Base-by-base conservation (phyloP, 768 basidiomycete species). In the Leccinum arenicola region DNA sequence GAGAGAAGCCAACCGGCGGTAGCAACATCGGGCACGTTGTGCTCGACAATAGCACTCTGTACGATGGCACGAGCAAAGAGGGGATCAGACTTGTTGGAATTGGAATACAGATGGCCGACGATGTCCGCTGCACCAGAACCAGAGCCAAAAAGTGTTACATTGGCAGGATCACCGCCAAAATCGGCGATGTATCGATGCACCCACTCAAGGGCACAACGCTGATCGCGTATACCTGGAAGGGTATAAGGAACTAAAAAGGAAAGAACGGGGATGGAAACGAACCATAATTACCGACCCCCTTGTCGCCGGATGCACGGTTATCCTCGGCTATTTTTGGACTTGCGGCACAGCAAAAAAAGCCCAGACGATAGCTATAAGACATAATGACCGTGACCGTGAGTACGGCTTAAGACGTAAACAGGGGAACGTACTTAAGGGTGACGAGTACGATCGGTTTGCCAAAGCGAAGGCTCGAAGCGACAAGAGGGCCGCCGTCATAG, bases 281-380 rank as follows among this genome's bases (percentile, higher is more conserved):
- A 84, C 89, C 90, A 64, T 89, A 92, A 73, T 92, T 92, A 10
- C 89, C 90, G 17, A 85, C 83, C 17, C 89, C 90, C 56, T 84
- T 79, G 43, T 90, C 87, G 25, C 87, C 87, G 17, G 78, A 81
- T 25, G 73, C 70, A 55, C 76, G 76, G 74, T 89, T 90, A 68
- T 91, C 89, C 56, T 88, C 87, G 43, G 79, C 79, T 54, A 93
- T 78, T 49, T 82, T 79, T 33, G 80, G 77, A 59, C 83, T 84
- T 7, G 85, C 86, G n/a, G 88, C 89, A 57, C 84, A 90, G 23
- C 91, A 90, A 66, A 92, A 80, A 45, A 91, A 72, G 40, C 91
- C 91, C 27, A 92, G 74, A 15, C 90, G 88, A 71, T 86, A 92
- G 71, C 90, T 91, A 35, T 35, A 0, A 59, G 54, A 45, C 43